Conservation (phyloP, 805 yeast species). For the Zygosaccharomyces bisporus region DNA sequence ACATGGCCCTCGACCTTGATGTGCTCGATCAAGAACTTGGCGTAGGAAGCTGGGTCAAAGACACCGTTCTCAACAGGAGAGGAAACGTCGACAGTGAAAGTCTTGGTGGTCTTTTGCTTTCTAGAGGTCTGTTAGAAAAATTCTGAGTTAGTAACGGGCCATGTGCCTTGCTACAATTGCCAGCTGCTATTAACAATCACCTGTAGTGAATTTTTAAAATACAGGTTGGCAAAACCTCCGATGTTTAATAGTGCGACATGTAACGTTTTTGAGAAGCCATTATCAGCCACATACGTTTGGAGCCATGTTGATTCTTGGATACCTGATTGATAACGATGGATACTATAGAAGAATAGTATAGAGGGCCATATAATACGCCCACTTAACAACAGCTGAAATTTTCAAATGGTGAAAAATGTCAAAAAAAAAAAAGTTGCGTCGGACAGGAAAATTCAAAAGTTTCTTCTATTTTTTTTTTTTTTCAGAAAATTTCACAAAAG, state of each 20-base stretch:
- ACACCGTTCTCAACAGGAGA: constrained; percentile 98
- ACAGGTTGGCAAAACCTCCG: constrained; percentile 23
- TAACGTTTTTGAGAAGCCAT: constrained; percentile 8
- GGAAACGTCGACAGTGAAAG: constrained; percentile 92
- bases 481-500: constrained; percentile 1
- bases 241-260: constrained; percentile 18
- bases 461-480: neutral
- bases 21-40: constrained; percentile 97
- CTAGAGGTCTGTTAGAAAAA: constrained; percentile 64
- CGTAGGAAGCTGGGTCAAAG: constrained; percentile 96
- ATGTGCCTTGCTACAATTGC: constrained; percentile 23
- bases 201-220: constrained; percentile 24
- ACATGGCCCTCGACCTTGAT: constrained; percentile 96
- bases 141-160: neutral
- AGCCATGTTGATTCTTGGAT: constrained; percentile 55
- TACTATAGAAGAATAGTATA: no score
- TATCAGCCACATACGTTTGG: constrained; percentile 71
- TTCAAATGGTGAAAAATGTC: constrained; percentile 1
- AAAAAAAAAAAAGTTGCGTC: constrained; percentile 2
- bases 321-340: neutral
- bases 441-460: neutral
- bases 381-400: no score
- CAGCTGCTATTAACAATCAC: constrained; percentile 42
- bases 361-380: no score
- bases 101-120: constrained; percentile 79